These are phyloP conservation scores for Ophiocordyceps camponoti-floridani DNA, from an alignment of 2,329 filamentous ascomycete genomes.

Conservation along the genomic window DNA sequence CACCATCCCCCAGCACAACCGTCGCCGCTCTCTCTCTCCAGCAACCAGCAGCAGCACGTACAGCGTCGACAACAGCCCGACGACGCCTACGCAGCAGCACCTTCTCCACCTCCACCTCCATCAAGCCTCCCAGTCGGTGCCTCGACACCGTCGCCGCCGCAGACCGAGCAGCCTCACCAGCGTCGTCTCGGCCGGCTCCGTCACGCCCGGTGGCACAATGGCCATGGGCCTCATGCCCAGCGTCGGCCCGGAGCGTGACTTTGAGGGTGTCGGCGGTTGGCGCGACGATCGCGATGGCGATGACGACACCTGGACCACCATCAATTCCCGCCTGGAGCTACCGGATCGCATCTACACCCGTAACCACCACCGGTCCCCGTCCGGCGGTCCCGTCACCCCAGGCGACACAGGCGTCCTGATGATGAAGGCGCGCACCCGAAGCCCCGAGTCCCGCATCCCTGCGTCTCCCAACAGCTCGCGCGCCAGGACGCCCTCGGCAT, in stretches of 20 bases:
- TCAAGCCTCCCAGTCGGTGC: neutral
- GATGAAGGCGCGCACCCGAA: constrained; percentile 22
- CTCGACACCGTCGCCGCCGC: constrained; percentile 11
- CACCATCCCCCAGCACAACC: neutral
- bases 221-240: constrained; percentile 24
- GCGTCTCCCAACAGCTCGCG: constrained; percentile 28
- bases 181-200: constrained; percentile 13
- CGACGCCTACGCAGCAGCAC: constrained; percentile 1
- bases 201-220: constrained; percentile 16
- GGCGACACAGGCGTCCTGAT: constrained; percentile 23
- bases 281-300: constrained; percentile 18
- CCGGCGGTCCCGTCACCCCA: constrained; percentile 18
- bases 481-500: constrained; percentile 26
- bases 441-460: constrained; percentile 10
- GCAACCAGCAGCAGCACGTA: constrained; percentile 5
- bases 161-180: constrained; percentile 16
- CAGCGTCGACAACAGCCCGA: constrained; percentile 6
- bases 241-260: constrained; percentile 34
- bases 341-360: constrained; percentile 21
- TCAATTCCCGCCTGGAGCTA: constrained; percentile 32
- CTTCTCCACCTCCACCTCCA: neutral
- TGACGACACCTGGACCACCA: constrained; percentile 30
- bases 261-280: constrained; percentile 42
- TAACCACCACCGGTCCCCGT: constrained; percentile 25
- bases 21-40: constrained; percentile 5